Conservation (phyloP, 169 alveolate genomes). For the Perkinsus marinus region DNA sequence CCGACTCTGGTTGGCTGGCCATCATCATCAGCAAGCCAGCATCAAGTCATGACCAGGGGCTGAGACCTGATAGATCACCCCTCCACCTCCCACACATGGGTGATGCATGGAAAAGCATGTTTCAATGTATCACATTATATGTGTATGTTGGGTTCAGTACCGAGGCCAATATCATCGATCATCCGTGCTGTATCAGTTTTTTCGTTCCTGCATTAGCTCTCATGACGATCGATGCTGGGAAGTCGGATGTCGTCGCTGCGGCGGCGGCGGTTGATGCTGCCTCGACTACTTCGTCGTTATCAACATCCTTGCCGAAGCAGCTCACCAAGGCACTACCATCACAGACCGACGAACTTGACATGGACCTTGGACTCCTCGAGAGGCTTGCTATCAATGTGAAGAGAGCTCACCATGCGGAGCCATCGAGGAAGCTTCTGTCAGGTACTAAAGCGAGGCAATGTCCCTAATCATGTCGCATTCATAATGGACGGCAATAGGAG, state of each 20-base stretch:
- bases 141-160: neutral
- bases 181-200: neutral
- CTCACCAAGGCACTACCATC: neutral
- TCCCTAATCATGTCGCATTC: conserved; percentile 11
- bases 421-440: neutral
- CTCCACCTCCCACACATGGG: neutral
- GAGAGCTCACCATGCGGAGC: neutral
- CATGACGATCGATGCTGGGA: neutral
- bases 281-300: neutral
- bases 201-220: neutral
- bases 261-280: neutral
- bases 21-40: neutral
- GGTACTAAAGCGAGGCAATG: neutral
- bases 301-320: neutral
- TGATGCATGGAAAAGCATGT: neutral
- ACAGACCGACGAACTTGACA: neutral
- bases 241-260: neutral
- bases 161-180: too few species aligned
- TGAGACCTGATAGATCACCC: neutral
- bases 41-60: neutral
- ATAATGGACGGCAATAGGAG: conserved; percentile 19
- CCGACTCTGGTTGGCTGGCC: neutral
- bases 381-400: neutral
- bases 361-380: neutral
- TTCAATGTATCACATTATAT: neutral